Evolutionary conservation across 2,329 filamentous ascomycete genomes (phyloP).

Genomic region (Paecilomyces variotii): DNA sequence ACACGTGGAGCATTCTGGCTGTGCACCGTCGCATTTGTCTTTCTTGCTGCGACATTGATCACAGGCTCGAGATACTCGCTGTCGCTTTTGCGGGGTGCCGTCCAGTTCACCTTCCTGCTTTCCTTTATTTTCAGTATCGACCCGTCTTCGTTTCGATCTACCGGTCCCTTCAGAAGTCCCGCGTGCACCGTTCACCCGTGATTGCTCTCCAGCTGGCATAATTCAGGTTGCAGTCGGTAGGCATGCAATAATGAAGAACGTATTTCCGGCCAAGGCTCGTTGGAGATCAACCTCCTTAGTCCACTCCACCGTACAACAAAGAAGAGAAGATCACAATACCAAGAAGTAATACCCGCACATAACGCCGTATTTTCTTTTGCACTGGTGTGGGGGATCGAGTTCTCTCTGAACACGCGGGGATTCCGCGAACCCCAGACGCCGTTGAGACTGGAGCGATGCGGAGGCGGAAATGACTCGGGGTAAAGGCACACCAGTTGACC

Average conservation of each 20-base stretch:
- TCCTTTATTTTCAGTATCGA: constrained; percentile 22
- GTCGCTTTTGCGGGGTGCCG: constrained; percentile 45
- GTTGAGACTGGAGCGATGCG: background rate
- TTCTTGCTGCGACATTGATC: constrained; percentile 60
- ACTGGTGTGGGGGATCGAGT: background rate
- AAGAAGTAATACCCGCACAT: background rate
- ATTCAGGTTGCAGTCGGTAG: constrained; percentile 16
- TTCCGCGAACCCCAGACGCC: background rate
- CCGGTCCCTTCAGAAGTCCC: constrained; percentile 20
- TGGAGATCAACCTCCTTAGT: background rate
- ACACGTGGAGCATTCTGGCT: constrained; percentile 61
- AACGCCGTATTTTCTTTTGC: background rate
- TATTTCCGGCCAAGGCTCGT: constrained; percentile 20
- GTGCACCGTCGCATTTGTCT: constrained; percentile 65
- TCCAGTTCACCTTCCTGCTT: constrained; percentile 18
- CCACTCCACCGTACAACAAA: background rate
- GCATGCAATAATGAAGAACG: constrained; percentile 17
- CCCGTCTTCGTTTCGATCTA: constrained; percentile 23
- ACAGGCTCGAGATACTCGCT: constrained; percentile 60
- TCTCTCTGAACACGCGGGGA: background rate
- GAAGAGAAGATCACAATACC: background rate
- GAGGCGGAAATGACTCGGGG: background rate
- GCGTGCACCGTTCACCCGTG: constrained; percentile 26
- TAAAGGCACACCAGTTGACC: background rate
- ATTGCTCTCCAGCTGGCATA: constrained; percentile 20